These are phyloP conservation scores for Aegle marmelos DNA, from an alignment of 345 rosid genomes.

Conservation along the genomic window DNA sequence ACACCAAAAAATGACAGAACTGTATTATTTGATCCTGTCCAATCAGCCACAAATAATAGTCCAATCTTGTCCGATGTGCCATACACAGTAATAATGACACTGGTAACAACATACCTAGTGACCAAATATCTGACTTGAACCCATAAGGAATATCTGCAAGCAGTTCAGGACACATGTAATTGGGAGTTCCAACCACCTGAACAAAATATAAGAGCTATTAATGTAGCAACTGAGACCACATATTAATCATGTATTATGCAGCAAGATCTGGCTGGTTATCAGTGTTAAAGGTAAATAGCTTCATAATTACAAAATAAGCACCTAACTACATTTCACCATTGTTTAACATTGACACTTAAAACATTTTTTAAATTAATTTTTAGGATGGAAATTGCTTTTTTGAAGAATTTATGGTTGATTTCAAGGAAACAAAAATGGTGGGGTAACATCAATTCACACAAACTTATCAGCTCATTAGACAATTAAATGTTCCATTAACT, in stretches of 20 bases:
- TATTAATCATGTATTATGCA: not conserved
- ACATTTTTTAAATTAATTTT: not conserved
- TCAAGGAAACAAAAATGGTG: not conserved
- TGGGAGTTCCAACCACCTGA: slow-evolving; percentile 99
- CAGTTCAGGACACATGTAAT: slow-evolving; percentile 98
- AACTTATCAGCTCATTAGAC: not conserved
- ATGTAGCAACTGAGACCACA: slow-evolving; percentile 19
- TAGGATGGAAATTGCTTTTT: not conserved
- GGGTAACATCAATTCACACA: not conserved
- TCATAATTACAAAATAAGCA: not conserved
- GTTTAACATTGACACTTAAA: not conserved
- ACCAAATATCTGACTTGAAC: slow-evolving; percentile 98
- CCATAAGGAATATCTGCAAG: slow-evolving; percentile 99
- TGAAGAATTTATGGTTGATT: not conserved
- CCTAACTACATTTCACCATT: not conserved
- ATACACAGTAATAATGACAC: not conserved
- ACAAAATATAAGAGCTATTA: slow-evolving; percentile 9
- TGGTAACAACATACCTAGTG: slow-evolving; percentile 58
- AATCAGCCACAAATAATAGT: not conserved
- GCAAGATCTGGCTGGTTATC: not conserved
- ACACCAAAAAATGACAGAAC: not conserved
- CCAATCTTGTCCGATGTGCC: not conserved
- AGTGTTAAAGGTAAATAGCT: slow-evolving; percentile 9
- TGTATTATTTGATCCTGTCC: not conserved
- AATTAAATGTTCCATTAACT: not conserved